These are phyloP conservation scores for Trichosporon ovoides DNA, from an alignment of 1,284 basidiomycete species.

Conservation along the genomic window DNA sequence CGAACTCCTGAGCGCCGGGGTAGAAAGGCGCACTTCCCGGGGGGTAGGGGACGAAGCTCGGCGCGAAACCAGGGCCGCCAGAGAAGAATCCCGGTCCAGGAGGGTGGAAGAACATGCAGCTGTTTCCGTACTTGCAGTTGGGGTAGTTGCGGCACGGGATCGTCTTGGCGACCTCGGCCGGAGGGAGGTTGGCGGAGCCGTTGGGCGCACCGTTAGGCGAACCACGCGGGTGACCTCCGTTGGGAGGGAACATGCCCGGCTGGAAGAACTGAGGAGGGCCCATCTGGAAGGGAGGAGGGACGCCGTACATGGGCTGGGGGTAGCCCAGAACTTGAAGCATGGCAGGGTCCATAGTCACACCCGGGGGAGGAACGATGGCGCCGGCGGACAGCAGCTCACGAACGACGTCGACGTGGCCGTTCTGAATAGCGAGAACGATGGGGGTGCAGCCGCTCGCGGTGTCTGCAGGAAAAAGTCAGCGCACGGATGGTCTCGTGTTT, in stretches of 20 bases:
- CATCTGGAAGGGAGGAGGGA: constrained; percentile 34
- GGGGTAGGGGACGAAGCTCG: constrained; percentile 20
- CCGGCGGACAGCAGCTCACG: constrained; percentile 45
- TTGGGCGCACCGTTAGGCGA: constrained; percentile 11
- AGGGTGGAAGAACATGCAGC: constrained; percentile 45
- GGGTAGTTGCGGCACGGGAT: constrained; percentile 70
- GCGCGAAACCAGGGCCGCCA: constrained; percentile 3
- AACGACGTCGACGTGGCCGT: constrained; percentile 45
- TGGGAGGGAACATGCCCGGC: constrained; percentile 28
- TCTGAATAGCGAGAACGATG: constrained; percentile 47
- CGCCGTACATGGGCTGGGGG: constrained; percentile 39
- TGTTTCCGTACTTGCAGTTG: constrained; percentile 46
- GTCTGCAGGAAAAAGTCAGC: constrained; percentile 24
- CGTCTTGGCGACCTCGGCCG: constrained; percentile 81
- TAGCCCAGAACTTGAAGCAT: constrained; percentile 47
- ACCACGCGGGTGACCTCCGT: constrained; percentile 7
- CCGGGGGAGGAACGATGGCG: constrained; percentile 47
- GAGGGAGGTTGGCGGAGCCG: constrained; percentile 67
- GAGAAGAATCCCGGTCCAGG: constrained; percentile 15
- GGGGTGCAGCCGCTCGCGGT: constrained; percentile 45
- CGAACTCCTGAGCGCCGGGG: constrained; percentile 24
- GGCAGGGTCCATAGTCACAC: constrained; percentile 42
- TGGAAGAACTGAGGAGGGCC: constrained; percentile 38
- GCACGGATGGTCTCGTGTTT: not conserved
- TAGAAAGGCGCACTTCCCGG: constrained; percentile 19